These are phyloP conservation scores for Aleurites moluccanus DNA, from an alignment of 441 rosid genomes.

Conservation along the genomic window DNA sequence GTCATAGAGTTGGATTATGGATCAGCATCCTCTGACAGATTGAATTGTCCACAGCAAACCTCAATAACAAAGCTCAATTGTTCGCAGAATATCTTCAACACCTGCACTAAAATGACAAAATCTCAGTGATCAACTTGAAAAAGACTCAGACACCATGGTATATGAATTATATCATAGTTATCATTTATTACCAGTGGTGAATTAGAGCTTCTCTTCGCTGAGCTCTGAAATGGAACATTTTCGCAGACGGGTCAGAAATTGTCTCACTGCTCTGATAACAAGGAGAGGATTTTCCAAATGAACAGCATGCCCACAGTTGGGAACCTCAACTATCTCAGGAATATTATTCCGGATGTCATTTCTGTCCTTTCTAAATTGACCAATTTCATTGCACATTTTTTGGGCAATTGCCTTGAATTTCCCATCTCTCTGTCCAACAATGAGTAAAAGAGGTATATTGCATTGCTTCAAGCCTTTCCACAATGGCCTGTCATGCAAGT, in stretches of 20 bases:
- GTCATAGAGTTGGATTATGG: background rate
- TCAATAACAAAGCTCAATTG: background rate
- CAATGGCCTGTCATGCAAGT: slow-evolving; percentile 49
- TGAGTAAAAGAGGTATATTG: slow-evolving; percentile 48
- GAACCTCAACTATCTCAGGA: slow-evolving; percentile 52
- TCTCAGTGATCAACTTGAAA: background rate
- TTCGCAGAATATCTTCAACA: background rate
- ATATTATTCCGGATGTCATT: slow-evolving; percentile 14
- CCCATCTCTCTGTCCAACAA: slow-evolving; percentile 66
- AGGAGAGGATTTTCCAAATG: slow-evolving; percentile 83
- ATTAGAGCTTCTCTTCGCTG: background rate
- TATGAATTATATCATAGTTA: background rate
- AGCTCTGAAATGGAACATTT: slow-evolving; percentile 6
- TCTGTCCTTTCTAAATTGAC: slow-evolving; percentile 24
- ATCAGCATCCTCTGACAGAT: background rate
- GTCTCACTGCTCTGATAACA: slow-evolving; percentile 50
- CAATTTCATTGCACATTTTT: slow-evolving; percentile 44
- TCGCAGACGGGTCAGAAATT: slow-evolving; percentile 45
- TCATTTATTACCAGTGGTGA: background rate
- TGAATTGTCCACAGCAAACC: background rate
- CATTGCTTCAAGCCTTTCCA: slow-evolving; percentile 83
- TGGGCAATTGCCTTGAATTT: slow-evolving; percentile 69
- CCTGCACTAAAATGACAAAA: background rate
- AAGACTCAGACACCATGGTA: background rate
- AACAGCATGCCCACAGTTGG: slow-evolving; percentile 73